These are phyloP conservation scores for Leptographium procerum DNA, from an alignment of 2,329 filamentous ascomycete genomes.

Conservation along the genomic window DNA sequence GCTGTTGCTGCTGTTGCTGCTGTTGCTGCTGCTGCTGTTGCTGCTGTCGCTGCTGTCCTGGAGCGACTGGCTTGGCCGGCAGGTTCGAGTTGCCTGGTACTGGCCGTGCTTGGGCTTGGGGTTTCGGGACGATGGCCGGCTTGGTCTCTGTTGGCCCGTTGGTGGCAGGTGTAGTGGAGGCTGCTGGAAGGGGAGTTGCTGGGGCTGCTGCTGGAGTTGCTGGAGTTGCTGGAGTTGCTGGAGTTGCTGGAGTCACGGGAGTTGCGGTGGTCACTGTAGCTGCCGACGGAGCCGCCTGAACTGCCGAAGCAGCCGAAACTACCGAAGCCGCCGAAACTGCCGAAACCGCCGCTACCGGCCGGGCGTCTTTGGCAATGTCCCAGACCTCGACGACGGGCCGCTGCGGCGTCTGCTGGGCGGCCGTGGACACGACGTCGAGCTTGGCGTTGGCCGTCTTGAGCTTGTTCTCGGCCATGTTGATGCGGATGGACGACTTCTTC, in stretches of 20 bases:
- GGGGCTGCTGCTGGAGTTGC: neutral
- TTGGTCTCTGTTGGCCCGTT: neutral
- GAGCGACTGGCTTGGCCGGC: slow-evolving; percentile 7
- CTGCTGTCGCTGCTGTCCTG: neutral
- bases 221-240: neutral
- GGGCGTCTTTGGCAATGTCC: slow-evolving; percentile 62
- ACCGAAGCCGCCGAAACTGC: neutral
- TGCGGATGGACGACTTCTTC: slow-evolving; percentile 61
- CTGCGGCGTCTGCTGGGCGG: slow-evolving; percentile 74
- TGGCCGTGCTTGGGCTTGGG: neutral
- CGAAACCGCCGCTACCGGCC: slow-evolving; percentile 25
- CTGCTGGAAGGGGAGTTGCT: neutral
- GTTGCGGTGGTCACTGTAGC: too few species aligned
- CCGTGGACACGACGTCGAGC: slow-evolving; percentile 66
- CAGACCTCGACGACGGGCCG: slow-evolving; percentile 79
- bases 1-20: neutral
- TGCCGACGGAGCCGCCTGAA: slow-evolving; percentile 10
- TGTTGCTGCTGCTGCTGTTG: neutral
- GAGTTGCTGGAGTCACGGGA: neutral
- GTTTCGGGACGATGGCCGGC: neutral
- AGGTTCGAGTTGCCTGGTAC: neutral
- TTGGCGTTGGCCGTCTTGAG: slow-evolving; percentile 55
- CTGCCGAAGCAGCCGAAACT: slow-evolving; percentile 2
- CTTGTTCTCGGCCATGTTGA: slow-evolving; percentile 71
- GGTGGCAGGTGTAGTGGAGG: neutral